A percentile compares a stretch with the other conserved stretches of the same genome.
Evolutionary conservation across 192 early-diverging fungal species (phyloP).

Genomic region (Thamnidium elegans): DNA sequence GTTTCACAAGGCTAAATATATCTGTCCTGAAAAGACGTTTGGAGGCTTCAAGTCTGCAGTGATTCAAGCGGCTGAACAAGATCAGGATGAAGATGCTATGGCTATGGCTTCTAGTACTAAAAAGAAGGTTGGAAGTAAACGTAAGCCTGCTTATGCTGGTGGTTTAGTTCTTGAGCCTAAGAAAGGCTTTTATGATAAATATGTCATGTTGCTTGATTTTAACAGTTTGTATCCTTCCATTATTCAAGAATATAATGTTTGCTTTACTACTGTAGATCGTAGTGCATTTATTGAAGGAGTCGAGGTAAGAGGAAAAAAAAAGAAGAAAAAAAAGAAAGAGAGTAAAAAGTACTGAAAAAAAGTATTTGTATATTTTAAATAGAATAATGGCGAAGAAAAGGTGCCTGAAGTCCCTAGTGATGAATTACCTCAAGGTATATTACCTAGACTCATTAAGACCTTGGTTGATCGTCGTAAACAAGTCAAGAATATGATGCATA

Average conservation of each 20-base stretch:
- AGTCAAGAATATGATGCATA: slow-evolving; percentile 90
- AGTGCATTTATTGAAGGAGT: background rate
- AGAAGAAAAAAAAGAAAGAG: background rate
- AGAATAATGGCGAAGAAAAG: slow-evolving; percentile 52
- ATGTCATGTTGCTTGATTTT: slow-evolving; percentile 93
- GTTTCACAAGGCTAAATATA: slow-evolving; percentile 88
- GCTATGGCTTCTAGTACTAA: slow-evolving; percentile 9
- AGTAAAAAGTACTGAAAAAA: too few relatives aligned
- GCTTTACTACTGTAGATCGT: slow-evolving; percentile 92
- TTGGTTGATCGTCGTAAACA: slow-evolving; percentile 86
- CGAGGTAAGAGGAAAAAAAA: background rate
- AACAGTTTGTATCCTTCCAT: slow-evolving; percentile 99
- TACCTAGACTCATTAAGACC: slow-evolving; percentile 83
- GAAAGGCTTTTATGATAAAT: slow-evolving; percentile 95
- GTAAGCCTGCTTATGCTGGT: slow-evolving; percentile 85
- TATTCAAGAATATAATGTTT: slow-evolving; percentile 99
- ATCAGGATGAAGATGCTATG: slow-evolving; percentile 31
- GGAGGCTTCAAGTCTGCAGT: slow-evolving; percentile 25
- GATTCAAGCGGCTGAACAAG: slow-evolving; percentile 19
- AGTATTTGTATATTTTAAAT: too few relatives aligned
- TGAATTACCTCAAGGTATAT: slow-evolving; percentile 64
- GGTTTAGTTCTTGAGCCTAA: slow-evolving; percentile 98
- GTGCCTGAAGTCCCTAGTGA: slow-evolving; percentile 80
- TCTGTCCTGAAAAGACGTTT: slow-evolving; percentile 84
- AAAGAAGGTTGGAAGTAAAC: slow-evolving; percentile 47